phyloP scores from a whole-genome alignment of 805 yeast species.

The Hanseniaspora opuntiae region DNA sequence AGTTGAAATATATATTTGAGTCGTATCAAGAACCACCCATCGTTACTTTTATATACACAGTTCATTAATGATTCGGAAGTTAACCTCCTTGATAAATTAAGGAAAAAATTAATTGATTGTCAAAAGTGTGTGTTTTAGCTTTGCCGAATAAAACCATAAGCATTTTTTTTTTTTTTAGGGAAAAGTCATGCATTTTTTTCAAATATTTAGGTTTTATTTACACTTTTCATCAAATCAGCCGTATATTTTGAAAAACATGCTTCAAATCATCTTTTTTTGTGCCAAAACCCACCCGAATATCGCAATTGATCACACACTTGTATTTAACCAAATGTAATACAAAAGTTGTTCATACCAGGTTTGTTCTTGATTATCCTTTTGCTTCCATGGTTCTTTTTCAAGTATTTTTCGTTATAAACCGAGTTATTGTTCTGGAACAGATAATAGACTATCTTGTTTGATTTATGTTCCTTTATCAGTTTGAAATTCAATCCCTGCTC shows the following conservation, averaged over 20 bases:
- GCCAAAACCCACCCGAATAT: not conserved
- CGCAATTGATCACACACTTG: slow-evolving; percentile 2
- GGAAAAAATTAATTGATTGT: not conserved
- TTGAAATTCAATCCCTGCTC: slow-evolving; percentile 50
- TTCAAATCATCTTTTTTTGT: not conserved
- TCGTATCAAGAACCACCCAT: too few species aligned
- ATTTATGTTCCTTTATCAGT: slow-evolving; percentile 35
- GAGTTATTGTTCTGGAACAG: slow-evolving; percentile 39
- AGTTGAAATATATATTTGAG: too few species aligned
- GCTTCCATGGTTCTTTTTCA: not conserved
- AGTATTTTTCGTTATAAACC: not conserved
- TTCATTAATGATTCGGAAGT: not conserved
- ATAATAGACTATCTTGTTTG: slow-evolving; percentile 65
- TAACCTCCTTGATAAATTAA: not conserved
- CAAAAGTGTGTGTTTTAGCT: too few species aligned
- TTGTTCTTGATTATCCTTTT: not conserved
- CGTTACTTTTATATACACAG: too few species aligned
- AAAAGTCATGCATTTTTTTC: slow-evolving; percentile 7
- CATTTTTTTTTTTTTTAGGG: not conserved
- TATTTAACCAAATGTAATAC: not conserved
- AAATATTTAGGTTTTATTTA: too few species aligned
- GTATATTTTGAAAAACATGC: not conserved
- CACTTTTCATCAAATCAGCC: not conserved
- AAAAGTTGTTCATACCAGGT: slow-evolving; percentile 3
- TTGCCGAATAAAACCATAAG: not conserved